These are phyloP conservation scores for Coemansia sp. DNA, from an alignment of 192 early-diverging fungal species.

Conservation along the genomic window DNA sequence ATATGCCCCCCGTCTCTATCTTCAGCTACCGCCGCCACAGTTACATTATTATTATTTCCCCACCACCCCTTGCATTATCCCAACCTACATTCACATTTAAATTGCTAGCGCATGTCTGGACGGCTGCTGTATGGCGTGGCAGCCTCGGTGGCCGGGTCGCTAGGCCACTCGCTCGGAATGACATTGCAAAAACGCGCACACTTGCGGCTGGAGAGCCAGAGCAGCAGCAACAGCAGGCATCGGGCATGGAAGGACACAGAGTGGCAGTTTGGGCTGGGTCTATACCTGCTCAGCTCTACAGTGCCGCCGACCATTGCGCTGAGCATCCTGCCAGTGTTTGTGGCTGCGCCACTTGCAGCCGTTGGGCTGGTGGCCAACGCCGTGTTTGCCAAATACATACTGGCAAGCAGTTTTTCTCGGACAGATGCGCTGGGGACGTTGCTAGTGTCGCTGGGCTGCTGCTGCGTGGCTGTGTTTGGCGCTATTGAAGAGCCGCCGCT, in stretches of 20 bases:
- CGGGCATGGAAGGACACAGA: constrained; percentile 50
- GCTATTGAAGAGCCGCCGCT: constrained; percentile 71
- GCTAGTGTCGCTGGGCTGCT: constrained; percentile 62
- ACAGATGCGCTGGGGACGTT: constrained; percentile 64
- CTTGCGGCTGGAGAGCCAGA: constrained; percentile 33
- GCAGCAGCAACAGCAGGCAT: not conserved
- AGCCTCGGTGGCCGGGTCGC: constrained; percentile 62
- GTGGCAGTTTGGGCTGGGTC: constrained; percentile 66
- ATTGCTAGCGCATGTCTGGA: constrained; percentile 19
- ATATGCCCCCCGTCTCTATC: not conserved
- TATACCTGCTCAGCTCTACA: constrained; percentile 67
- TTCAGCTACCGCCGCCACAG: no score
- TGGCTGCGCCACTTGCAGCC: constrained; percentile 72
- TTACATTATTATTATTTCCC: not conserved
- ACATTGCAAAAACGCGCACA: constrained; percentile 75
- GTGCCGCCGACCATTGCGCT: constrained; percentile 70
- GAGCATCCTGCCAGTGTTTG: constrained; percentile 73
- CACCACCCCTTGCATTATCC: not conserved
- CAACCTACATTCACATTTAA: no score
- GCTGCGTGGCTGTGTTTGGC: constrained; percentile 69
- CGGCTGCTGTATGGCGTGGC: constrained; percentile 55
- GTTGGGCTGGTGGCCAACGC: constrained; percentile 75
- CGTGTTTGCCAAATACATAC: constrained; percentile 62
- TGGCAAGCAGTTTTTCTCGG: constrained; percentile 62
- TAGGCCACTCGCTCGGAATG: constrained; percentile 71